Conservation (phyloP, 108 stramenopile genomes). For the Cyclotella sp. region DNA sequence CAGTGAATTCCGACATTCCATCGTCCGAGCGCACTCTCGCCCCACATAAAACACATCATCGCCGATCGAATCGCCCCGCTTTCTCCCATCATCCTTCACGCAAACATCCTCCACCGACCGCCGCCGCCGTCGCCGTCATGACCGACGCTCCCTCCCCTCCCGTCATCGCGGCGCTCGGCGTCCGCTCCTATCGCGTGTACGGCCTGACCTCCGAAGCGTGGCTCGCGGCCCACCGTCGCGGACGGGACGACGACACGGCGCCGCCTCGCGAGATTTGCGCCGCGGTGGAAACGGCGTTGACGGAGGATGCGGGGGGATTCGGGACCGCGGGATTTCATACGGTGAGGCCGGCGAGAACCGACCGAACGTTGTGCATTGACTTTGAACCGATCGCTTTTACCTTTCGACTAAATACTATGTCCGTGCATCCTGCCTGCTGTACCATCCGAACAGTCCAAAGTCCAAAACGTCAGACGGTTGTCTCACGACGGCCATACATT, state of each 20-base stretch:
- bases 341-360: slow-evolving; percentile 17
- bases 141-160: too few species aligned
- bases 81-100: too few species aligned
- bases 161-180: not conserved
- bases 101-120: too few species aligned
- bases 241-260: not conserved
- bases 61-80: too few species aligned
- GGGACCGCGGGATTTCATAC: slow-evolving; percentile 34
- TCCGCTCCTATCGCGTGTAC: not conserved
- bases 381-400: not conserved
- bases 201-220: not conserved
- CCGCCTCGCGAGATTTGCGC: not conserved
- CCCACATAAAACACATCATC: too few species aligned
- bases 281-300: slow-evolving; percentile 21
- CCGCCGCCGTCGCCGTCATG: too few species aligned
- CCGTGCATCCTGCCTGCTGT: not conserved
- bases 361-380: too few species aligned
- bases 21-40: too few species aligned
- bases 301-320: slow-evolving; percentile 36
- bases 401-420: not conserved
- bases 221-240: too few species aligned
- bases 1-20: too few species aligned
- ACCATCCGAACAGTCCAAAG: slow-evolving; percentile 1
- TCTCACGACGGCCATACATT: not conserved
- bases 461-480: slow-evolving; percentile 1